A percentile compares a stretch with the other conserved stretches of the same genome.
phyloP scores from a whole-genome alignment of 257 asterid species.

The Fraxinus cuspidata region DNA sequence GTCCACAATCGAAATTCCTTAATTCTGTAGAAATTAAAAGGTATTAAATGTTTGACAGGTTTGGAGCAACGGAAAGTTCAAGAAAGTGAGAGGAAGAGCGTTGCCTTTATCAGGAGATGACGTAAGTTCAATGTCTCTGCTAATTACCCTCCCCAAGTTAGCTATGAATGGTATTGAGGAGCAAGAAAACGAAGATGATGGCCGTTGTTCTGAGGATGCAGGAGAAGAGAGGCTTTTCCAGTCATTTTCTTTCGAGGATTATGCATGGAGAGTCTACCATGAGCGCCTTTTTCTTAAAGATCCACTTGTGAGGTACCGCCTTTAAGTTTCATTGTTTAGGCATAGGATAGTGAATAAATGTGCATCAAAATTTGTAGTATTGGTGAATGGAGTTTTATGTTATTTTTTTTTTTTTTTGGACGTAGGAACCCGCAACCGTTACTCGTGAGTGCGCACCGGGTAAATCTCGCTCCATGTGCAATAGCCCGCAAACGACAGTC shows the following conservation, averaged over 20 bases:
- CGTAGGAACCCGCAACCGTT: no score
- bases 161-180: background rate
- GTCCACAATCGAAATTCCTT: no score
- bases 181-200: conserved; percentile 13
- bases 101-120: conserved; percentile 15
- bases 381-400: background rate
- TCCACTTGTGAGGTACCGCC: conserved; percentile 51
- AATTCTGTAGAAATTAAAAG: no score
- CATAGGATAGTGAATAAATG: background rate
- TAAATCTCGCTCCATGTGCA: no score
- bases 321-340: conserved; percentile 16
- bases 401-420: no score
- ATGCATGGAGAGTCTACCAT: conserved; percentile 77
- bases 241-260: conserved; percentile 63
- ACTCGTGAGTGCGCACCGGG: no score
- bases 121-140: conserved; percentile 43
- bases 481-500: no score
- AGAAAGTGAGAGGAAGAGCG: conserved; percentile 69
- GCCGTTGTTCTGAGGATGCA: background rate
- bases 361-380: background rate
- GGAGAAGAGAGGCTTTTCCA: conserved; percentile 37
- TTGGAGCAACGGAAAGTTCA: conserved; percentile 81
- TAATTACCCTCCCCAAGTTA: conserved; percentile 53
- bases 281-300: conserved; percentile 56
- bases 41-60: conserved; percentile 38